Conservation (phyloP, 495 filamentous ascomycete genomes). For the Podospora pseudoanserina region DNA sequence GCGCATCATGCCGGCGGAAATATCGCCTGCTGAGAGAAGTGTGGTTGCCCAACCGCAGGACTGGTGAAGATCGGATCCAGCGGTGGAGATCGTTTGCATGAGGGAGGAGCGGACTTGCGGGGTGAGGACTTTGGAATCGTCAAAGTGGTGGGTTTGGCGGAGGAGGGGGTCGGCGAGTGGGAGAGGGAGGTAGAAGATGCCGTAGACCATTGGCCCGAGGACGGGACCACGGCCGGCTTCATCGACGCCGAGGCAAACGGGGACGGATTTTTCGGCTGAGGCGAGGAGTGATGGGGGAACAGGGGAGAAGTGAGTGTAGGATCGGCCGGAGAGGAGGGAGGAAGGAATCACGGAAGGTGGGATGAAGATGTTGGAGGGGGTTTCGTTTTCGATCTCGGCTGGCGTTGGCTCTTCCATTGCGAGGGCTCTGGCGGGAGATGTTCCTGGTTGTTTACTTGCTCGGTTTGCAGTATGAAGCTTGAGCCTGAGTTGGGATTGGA, state of each 20-base stretch:
- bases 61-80: slow-evolving; percentile 57
- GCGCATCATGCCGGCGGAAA: slow-evolving; percentile 73
- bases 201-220: slow-evolving; percentile 96
- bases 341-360: slow-evolving; percentile 68
- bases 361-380: slow-evolving; percentile 61
- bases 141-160: slow-evolving; percentile 72
- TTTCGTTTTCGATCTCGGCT: slow-evolving; percentile 46
- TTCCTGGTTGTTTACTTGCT: neutral
- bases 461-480: neutral
- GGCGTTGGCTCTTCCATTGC: slow-evolving; percentile 33
- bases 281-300: slow-evolving; percentile 55
- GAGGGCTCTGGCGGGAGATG: neutral
- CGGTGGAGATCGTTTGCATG: slow-evolving; percentile 70
- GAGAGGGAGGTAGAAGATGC: slow-evolving; percentile 77
- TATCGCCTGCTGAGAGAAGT: slow-evolving; percentile 79
- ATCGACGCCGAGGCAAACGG: slow-evolving; percentile 72
- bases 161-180: slow-evolving; percentile 66
- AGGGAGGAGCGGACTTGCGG: slow-evolving; percentile 66
- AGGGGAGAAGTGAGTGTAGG: slow-evolving; percentile 81
- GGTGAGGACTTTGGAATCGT: slow-evolving; percentile 87
- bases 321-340: slow-evolving; percentile 63
- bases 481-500: no score
- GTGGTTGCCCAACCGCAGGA: slow-evolving; percentile 80
- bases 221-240: slow-evolving; percentile 95
- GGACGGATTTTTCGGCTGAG: slow-evolving; percentile 19